Percentiles rank a stretch among this genome's conserved stretches.
phyloP scores from a whole-genome alignment of 805 yeast species.

The Nakazawaea ernobii region DNA sequence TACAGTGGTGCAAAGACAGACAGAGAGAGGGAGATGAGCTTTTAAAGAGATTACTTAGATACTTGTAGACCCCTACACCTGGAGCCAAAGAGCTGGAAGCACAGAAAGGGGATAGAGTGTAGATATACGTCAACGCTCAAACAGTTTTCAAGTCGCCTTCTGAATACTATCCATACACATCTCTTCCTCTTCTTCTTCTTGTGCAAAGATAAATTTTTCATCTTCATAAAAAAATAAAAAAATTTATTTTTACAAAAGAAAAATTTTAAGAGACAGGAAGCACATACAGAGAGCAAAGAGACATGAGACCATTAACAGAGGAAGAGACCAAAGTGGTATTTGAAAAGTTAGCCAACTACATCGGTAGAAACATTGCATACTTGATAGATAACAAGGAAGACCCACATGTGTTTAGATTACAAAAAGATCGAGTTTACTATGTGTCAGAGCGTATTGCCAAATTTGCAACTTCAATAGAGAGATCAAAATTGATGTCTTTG shows the following conservation, averaged over 20 bases:
- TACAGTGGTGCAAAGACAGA: not conserved
- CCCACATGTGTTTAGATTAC: slow-evolving; percentile 92
- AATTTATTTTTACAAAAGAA: too few species aligned
- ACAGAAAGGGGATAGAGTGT: too few species aligned
- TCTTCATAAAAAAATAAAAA: not conserved
- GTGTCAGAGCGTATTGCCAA: slow-evolving; percentile 78
- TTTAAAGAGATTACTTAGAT: too few species aligned
- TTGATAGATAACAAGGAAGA: slow-evolving; percentile 80
- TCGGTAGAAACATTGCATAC: slow-evolving; percentile 90
- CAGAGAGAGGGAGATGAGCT: too few species aligned
- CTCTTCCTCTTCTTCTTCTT: too few species aligned
- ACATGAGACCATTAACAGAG: slow-evolving; percentile 92
- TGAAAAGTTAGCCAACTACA: slow-evolving; percentile 92
- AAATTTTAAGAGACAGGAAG: not conserved
- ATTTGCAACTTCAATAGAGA: slow-evolving; percentile 84
- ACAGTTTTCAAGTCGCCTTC: too few species aligned
- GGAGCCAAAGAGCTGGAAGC: too few species aligned
- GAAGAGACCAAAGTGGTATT: slow-evolving; percentile 95
- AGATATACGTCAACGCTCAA: too few species aligned
- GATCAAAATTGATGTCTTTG: slow-evolving; percentile 85
- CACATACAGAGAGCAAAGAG: not conserved
- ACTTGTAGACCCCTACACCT: too few species aligned
- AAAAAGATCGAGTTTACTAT: slow-evolving; percentile 94
- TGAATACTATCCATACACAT: too few species aligned
- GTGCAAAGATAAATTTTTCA: too few species aligned